Evolutionary conservation across 2,329 filamentous ascomycete species (phyloP), one percentile per base, ranked within the genome.

Genomic region (Hymenoscyphus fructigenus): DNA sequence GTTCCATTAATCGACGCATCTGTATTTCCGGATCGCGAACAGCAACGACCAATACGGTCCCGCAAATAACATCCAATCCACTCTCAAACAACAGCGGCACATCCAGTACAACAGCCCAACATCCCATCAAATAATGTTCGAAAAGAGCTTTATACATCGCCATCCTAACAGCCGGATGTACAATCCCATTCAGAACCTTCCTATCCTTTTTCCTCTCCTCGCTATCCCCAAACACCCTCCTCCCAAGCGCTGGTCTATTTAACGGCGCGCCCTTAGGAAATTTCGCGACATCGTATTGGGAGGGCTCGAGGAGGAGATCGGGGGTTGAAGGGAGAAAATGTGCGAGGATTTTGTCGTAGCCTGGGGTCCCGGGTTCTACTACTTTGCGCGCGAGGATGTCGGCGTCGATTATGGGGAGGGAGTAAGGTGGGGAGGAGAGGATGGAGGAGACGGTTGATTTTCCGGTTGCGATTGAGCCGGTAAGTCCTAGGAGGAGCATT

Each of bases 401-500:
- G 75, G 95, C 94, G 76, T 99, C 95, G 80, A 99, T 89, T 72
- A 99, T 85, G 73, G 95, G 93, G 67, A 99, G 85, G 66, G 86
- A 89, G 82, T 97, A 91, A 0, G 94, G 95, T 5, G 91, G 82
- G 4, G 86, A 83, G 60, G 90, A 87, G 73, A 99, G 91, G 71
- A 97, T 85, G 47, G 85, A 83, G 32, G 95, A 97, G 63, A 97
- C 93, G 70, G 94, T 99, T 57, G 94, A 97, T 85, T 99, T 99
- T 77, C 95, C 95, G 5, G 95, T 99, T 66, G 95, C 95, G 76
- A 99, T 98, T 67, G 93, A 97, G 76, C 95, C 95, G 9, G 95
- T 99, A 29, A 99, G 87, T 64, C 95, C 95, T 73, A 99, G 93
- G 74, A 99, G 88, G 59, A 98, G 86, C 95, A 98, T 98, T 62